phyloP scores from a whole-genome alignment of 768 basidiomycete genomes.

The Heimioporus sp. region DNA sequence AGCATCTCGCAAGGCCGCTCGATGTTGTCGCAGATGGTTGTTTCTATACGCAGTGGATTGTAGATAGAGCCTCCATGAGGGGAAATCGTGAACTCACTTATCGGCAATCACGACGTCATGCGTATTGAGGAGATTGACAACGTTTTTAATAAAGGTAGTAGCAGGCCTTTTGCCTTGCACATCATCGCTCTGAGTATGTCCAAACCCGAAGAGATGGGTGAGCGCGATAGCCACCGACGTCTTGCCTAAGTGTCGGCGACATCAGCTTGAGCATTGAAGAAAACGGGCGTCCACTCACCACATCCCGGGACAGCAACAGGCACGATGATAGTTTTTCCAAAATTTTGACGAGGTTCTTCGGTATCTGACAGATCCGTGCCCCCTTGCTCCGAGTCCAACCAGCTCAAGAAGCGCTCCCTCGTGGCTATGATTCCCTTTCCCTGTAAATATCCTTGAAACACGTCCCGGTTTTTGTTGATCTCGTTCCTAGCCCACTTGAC shows the following conservation, averaged over 20 bases:
- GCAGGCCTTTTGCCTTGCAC: conserved; percentile 73
- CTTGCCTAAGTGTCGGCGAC: conserved; percentile 62
- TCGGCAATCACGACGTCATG: conserved; percentile 89
- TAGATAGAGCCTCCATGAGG: not conserved
- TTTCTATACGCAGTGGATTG: conserved; percentile 51
- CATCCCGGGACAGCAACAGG: conserved; percentile 92
- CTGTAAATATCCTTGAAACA: conserved; percentile 63
- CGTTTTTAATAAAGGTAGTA: conserved; percentile 69
- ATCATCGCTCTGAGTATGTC: conserved; percentile 93
- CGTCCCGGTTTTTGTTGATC: conserved; percentile 56
- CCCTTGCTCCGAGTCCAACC: conserved; percentile 54
- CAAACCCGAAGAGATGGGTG: conserved; percentile 76
- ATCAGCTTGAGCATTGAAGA: not conserved
- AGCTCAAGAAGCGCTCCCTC: conserved; percentile 74
- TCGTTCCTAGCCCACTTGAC: conserved; percentile 80
- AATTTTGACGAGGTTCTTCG: conserved; percentile 28
- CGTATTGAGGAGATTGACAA: conserved; percentile 53
- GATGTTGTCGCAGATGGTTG: conserved; percentile 84
- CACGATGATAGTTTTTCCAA: conserved; percentile 78
- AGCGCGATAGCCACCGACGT: conserved; percentile 83
- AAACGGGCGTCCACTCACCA: conserved; percentile 48
- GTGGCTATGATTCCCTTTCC: conserved; percentile 85
- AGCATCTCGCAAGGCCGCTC: conserved; percentile 62
- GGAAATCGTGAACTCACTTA: conserved; percentile 51
- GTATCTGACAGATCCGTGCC: conserved; percentile 30